A percentile compares a stretch with the other conserved stretches of the same genome.
Conservation (phyloP, 2,329 filamentous ascomycete genomes). For the Nigrospora oryzae region DNA sequence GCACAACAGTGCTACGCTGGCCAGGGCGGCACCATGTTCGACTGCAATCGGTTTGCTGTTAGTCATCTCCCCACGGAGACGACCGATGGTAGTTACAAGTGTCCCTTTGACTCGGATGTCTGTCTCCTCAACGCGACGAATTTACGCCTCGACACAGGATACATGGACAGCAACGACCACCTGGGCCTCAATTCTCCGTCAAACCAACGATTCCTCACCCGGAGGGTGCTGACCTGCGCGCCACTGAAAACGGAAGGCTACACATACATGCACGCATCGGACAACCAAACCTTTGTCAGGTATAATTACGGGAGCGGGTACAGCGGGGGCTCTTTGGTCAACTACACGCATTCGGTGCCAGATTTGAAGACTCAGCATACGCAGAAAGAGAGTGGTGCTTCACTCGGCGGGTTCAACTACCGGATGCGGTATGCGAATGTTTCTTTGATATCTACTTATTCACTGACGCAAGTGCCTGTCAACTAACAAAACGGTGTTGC, state of each 20-base stretch:
- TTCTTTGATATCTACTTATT: neutral
- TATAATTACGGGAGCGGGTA: neutral
- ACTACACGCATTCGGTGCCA: neutral
- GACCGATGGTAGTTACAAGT: neutral
- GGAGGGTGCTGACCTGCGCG: neutral
- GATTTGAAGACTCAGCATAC: neutral
- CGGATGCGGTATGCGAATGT: neutral
- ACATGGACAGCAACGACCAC: slow-evolving; percentile 1
- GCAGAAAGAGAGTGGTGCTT: neutral
- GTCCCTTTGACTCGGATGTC: neutral
- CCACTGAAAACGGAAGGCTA: neutral
- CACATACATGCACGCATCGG: neutral
- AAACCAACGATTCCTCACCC: neutral
- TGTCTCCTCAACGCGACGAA: neutral
- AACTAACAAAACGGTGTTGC: neutral
- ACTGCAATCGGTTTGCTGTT: neutral
- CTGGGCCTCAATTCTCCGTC: slow-evolving; percentile 1
- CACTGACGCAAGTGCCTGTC: neutral
- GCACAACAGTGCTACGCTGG: neutral
- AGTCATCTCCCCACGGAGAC: neutral
- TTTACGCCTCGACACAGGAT: neutral
- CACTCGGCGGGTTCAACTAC: neutral
- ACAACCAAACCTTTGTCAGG: neutral
- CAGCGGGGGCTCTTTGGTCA: too few relatives aligned
- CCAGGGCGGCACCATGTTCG: neutral